A percentile compares a stretch with the other conserved stretches of the same genome.
These are phyloP conservation scores for Immersiporthe knoxdaviesiana DNA, from an alignment of 2,329 filamentous ascomycete species.

Conservation along the genomic window DNA sequence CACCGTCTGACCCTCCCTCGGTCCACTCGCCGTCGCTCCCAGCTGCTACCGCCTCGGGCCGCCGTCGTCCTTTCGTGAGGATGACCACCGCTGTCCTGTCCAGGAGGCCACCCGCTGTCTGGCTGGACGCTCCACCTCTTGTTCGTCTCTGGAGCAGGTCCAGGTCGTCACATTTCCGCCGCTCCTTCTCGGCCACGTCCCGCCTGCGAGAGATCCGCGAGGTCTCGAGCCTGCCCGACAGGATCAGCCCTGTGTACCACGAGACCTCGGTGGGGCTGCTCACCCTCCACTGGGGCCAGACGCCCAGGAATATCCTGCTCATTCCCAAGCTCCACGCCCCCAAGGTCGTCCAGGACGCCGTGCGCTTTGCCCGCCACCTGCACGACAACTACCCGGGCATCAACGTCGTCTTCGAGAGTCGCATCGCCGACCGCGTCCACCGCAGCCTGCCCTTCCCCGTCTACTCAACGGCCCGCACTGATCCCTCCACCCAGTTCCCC, in stretches of 20 bases:
- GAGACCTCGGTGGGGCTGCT: conserved; percentile 58
- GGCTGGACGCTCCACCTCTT: background rate
- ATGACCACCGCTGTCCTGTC: conserved; percentile 19
- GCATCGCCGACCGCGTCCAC: conserved; percentile 74
- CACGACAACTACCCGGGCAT: conserved; percentile 77
- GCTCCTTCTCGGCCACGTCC: conserved; percentile 55
- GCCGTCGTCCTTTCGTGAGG: background rate
- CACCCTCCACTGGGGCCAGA: conserved; percentile 57
- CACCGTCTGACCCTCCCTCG: conserved; percentile 1
- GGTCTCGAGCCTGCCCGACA: conserved; percentile 53
- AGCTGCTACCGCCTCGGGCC: background rate
- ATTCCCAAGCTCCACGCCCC: conserved; percentile 62
- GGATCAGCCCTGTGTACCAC: conserved; percentile 66
- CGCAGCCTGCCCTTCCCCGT: conserved; percentile 72
- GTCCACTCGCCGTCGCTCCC: background rate
- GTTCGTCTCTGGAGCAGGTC: background rate
- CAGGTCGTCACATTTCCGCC: conserved; percentile 35
- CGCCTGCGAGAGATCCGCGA: conserved; percentile 53
- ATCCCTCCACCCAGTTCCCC: conserved; percentile 59
- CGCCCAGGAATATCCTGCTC: conserved; percentile 60
- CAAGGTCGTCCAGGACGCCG: conserved; percentile 54
- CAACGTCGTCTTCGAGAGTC: conserved; percentile 80
- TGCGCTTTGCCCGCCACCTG: conserved; percentile 70
- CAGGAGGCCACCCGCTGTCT: conserved; percentile 20
- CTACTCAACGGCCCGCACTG: conserved; percentile 58